Evolutionary conservation across 2,329 filamentous ascomycete species (phyloP).

Genomic region (Magnaporthiopsis incrustans): DNA sequence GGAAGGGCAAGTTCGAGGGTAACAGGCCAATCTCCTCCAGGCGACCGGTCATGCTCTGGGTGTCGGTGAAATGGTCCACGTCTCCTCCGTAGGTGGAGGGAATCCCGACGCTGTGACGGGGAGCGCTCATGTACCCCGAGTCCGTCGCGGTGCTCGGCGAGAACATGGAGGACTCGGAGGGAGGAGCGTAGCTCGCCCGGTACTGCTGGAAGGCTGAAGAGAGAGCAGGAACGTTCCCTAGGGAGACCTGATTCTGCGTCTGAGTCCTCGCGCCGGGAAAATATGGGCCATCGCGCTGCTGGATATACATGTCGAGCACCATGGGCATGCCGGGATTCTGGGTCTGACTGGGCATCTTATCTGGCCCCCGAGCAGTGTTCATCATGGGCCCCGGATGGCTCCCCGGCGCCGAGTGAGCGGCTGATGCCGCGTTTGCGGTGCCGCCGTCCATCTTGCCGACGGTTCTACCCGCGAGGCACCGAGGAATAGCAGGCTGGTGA

Average conservation of each 20-base stretch:
- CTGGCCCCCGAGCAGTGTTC: not conserved
- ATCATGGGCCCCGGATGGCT: constrained; percentile 5
- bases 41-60: constrained; percentile 27
- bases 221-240: not conserved
- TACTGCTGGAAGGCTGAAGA: not conserved
- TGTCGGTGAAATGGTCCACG: constrained; percentile 29
- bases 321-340: not conserved
- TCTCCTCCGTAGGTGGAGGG: constrained; percentile 34
- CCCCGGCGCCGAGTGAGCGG: not conserved
- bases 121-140: constrained; percentile 38
- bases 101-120: constrained; percentile 34
- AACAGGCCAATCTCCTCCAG: constrained; percentile 22
- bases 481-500: not conserved
- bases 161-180: constrained; percentile 15
- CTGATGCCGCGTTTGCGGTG: not conserved
- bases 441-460: not conserved
- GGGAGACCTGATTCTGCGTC: not conserved
- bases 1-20: not conserved
- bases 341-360: not conserved
- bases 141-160: constrained; percentile 26
- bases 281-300: not conserved
- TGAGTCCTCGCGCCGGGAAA: not conserved
- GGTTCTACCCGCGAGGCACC: not conserved
- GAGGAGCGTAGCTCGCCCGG: not conserved
- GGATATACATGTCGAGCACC: not conserved